Conservation (phyloP, 768 basidiomycete genomes). For the Termitomyces sp. region DNA sequence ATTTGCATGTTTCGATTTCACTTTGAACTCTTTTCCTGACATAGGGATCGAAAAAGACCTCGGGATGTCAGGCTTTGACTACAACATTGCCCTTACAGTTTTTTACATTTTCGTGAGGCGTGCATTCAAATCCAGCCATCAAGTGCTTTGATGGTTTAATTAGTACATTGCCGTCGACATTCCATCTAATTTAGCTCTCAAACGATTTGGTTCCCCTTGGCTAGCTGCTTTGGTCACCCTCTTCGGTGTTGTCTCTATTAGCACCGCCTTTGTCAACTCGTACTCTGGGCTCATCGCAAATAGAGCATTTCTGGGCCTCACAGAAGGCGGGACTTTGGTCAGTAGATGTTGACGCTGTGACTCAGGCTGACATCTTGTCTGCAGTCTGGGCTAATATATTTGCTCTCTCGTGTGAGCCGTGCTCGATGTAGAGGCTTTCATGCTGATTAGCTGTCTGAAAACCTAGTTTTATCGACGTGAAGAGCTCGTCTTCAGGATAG, state of each 20-base stretch:
- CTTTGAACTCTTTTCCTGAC: background rate
- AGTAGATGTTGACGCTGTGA: background rate
- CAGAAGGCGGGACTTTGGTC: constrained; percentile 23
- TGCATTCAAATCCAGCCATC: background rate
- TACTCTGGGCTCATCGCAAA: constrained; percentile 19
- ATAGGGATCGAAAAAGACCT: constrained; percentile 29
- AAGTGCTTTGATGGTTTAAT: background rate
- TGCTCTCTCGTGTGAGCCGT: constrained; percentile 18
- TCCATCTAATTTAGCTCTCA: constrained; percentile 20
- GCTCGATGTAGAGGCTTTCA: background rate
- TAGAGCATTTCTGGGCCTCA: constrained; percentile 21
- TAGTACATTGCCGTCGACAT: constrained; percentile 20
- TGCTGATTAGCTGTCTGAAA: background rate
- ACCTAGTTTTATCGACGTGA: constrained; percentile 29
- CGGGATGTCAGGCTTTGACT: constrained; percentile 30
- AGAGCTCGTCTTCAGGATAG: constrained; percentile 31
- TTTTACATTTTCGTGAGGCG: constrained; percentile 26
- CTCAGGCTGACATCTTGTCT: background rate
- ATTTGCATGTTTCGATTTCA: background rate
- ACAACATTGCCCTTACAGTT: constrained; percentile 31
- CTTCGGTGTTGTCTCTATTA: constrained; percentile 18
- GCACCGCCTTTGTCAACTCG: constrained; percentile 20
- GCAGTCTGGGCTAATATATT: constrained; percentile 19
- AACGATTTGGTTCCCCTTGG: constrained; percentile 19
- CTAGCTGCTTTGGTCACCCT: constrained; percentile 18